Base-by-base conservation (phyloP, 225 moss, liverwort and hornwort species). In the Asterella californica region DNA sequence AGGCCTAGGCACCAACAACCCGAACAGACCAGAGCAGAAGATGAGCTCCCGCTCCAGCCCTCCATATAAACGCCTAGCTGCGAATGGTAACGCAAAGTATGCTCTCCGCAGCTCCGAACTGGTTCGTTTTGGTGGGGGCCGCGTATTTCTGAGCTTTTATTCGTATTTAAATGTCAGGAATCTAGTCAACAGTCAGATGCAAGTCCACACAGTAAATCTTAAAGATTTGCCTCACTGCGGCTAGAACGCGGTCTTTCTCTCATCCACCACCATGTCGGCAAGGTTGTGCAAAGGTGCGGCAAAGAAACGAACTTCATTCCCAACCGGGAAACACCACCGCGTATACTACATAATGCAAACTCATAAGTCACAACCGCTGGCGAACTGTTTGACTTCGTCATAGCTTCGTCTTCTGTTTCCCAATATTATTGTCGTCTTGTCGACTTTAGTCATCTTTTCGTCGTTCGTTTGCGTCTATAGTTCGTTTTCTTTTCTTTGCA, bases 111-210 rank as follows among this genome's bases (percentile, higher is more conserved):
- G 75, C 32, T 76, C 59, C 57, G 36, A 76, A 59, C 75, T 57
- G 24, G 59, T 53, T 33, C 74, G 72, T 9, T 73, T 24, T 29
- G 53, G 75, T 54, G 21, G 18, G 18, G 54, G 52, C 9, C 53
- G 53, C 75, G 55, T 75, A 19, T 21, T 55, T 34, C 75, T 72
- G 72, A 72, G 72, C 72, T 72, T 10, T 24, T 29, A 24, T 46
- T 71, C 45, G 14, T 72, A 27, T 72, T 72, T 49, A n/a, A 48
- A 29, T 50, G 25, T 45, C 27, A 72, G 24, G n/a, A 49, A 25
- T 27, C 0, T 25, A 72, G 29, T 29, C 49, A 72, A 50, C 49
- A 49, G 72, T 49, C 72, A 29, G 30, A 53, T 14, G 74, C 15
- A 7, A 42, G 37, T 30, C 29, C 29, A 27, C 64, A 24, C 38